Conservation (phyloP, 768 basidiomycete species). For the Termitomyces sp. region DNA sequence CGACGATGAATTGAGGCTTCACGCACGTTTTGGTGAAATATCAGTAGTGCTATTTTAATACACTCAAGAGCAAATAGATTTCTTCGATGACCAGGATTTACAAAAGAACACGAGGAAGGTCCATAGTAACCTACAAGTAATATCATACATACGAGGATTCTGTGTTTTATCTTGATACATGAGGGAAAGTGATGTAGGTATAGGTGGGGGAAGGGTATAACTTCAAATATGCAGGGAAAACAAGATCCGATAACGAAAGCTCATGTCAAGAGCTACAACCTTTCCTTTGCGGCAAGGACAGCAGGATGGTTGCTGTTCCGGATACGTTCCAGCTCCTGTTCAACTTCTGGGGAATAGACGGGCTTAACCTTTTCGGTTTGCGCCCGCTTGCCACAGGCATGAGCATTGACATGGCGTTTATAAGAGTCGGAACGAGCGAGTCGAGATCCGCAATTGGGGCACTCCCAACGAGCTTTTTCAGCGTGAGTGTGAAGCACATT, state of each 20-base stretch:
- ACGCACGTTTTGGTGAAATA: too few species aligned
- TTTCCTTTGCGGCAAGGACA: neutral
- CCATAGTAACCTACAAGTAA: neutral
- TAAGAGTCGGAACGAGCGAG: slow-evolving; percentile 3
- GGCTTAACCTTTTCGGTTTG: neutral
- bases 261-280: neutral
- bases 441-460: neutral
- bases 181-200: neutral
- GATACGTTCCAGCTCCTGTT: neutral
- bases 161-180: neutral
- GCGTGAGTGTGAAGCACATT: slow-evolving; percentile 2
- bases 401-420: neutral
- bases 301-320: slow-evolving; percentile 2
- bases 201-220: neutral
- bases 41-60: neutral
- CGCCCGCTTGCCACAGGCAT: slow-evolving; percentile 5
- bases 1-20: neutral
- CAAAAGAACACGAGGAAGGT: neutral
- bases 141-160: neutral
- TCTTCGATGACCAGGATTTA: neutral
- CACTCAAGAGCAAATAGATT: neutral
- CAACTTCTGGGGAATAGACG: neutral
- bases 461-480: neutral
- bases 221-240: neutral
- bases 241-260: neutral